phyloP scores from a whole-genome alignment of 2,329 filamentous ascomycete species.

The Botrytis hyacinthi region DNA sequence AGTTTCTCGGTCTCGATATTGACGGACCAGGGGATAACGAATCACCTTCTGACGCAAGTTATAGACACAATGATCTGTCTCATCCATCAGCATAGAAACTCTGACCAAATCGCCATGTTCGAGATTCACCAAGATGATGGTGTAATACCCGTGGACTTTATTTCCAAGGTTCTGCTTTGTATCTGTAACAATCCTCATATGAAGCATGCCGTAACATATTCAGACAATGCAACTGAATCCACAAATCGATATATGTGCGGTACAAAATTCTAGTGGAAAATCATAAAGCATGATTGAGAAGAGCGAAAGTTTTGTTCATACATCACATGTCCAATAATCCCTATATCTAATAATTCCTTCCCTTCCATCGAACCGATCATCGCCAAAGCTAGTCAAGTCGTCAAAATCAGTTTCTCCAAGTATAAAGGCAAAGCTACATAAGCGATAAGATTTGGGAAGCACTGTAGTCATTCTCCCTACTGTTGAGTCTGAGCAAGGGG shows the following conservation, averaged over 20 bases:
- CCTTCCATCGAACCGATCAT: neutral
- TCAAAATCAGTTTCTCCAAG: neutral
- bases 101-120: neutral
- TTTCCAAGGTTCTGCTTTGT: neutral
- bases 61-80: neutral
- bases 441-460: neutral
- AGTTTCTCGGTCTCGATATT: neutral
- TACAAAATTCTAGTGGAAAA: neutral
- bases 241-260: neutral
- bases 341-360: neutral
- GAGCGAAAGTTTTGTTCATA: neutral
- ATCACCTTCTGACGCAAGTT: neutral
- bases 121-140: neutral
- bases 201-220: too few species aligned
- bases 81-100: neutral
- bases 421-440: neutral
- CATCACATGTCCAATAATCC: neutral
- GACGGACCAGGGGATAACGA: neutral
- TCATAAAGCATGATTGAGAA: neutral
- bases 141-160: neutral
- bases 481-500: neutral
- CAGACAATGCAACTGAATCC: neutral
- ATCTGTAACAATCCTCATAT: neutral
- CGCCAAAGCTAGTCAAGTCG: neutral
- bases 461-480: neutral